Evolutionary conservation across 192 early-diverging fungal species (phyloP).

Genomic region (Allomyces arbusculus): DNA sequence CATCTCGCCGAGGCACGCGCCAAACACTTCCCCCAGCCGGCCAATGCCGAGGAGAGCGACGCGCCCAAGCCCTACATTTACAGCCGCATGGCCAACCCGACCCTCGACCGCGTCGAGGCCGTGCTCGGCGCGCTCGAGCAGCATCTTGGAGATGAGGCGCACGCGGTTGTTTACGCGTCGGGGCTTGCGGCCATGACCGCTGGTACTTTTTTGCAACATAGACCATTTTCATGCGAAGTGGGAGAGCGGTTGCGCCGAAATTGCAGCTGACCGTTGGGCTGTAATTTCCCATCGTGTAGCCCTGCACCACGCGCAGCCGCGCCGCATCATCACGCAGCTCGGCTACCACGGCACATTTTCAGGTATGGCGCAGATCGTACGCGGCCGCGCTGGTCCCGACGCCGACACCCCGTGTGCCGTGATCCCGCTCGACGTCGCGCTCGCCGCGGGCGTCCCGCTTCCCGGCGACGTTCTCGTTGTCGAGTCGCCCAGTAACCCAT

Average conservation of each 20-base stretch:
- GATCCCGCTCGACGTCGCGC: slow-evolving; percentile 12
- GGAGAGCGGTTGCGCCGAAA: too few species aligned
- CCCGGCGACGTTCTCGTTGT: slow-evolving; percentile 29
- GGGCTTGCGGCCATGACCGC: slow-evolving; percentile 37
- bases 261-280: too few species aligned
- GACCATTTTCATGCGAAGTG: too few species aligned
- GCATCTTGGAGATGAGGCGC: slow-evolving; percentile 12
- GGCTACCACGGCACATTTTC: slow-evolving; percentile 16
- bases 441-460: slow-evolving; percentile 9
- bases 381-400: slow-evolving; percentile 10
- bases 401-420: slow-evolving; percentile 10
- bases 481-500: slow-evolving; percentile 37
- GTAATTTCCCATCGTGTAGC: slow-evolving; percentile 2
- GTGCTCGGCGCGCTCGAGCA: slow-evolving; percentile 28
- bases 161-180: slow-evolving; percentile 37
- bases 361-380: slow-evolving; percentile 14
- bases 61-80: slow-evolving; percentile 21
- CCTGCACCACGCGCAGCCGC: slow-evolving; percentile 27
- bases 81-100: slow-evolving; percentile 20
- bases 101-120: slow-evolving; percentile 23
- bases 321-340: slow-evolving; percentile 11
- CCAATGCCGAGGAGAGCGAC: slow-evolving; percentile 12
- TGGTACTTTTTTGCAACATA: not conserved
- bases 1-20: slow-evolving; percentile 35
- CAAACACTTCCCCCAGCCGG: slow-evolving; percentile 14